These are phyloP conservation scores for Synchytrium microbalum DNA, from an alignment of 371 early-diverging fungal genomes.

Conservation along the genomic window DNA sequence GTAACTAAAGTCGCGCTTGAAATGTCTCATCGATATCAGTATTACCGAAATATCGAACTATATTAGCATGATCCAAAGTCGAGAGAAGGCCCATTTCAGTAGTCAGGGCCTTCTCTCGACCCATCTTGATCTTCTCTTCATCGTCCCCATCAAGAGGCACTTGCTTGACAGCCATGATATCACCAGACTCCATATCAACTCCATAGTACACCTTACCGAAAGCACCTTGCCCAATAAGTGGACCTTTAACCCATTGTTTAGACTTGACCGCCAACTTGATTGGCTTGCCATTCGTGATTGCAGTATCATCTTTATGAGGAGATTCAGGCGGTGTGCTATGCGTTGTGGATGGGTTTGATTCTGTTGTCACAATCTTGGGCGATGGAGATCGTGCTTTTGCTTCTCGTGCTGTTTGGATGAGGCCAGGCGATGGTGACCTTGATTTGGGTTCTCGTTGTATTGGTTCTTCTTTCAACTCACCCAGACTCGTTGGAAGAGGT, in stretches of 20 bases:
- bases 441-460: too few relatives aligned
- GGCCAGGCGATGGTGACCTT: too few relatives aligned
- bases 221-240: conserved; percentile 72
- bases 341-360: too few relatives aligned
- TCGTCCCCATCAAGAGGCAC: conserved; percentile 3
- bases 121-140: not conserved
- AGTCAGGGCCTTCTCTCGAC: conserved; percentile 62
- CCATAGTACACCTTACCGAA: conserved; percentile 91
- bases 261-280: not conserved
- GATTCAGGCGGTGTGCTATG: not conserved
- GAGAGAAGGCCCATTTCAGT: conserved; percentile 85
- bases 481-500: too few relatives aligned
- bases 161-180: conserved; percentile 88
- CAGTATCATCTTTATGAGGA: not conserved
- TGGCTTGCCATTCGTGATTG: not conserved
- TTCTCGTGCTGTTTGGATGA: too few relatives aligned
- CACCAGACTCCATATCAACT: conserved; percentile 69
- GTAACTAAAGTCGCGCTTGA: too few relatives aligned
- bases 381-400: too few relatives aligned
- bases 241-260: not conserved
- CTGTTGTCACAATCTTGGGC: too few relatives aligned
- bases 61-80: conserved; percentile 84
- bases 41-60: conserved; percentile 85
- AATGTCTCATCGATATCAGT: not conserved
- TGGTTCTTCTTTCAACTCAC: too few relatives aligned